These are phyloP conservation scores for Puccinia horiana DNA, from an alignment of 1,284 basidiomycete species.

Conservation along the genomic window DNA sequence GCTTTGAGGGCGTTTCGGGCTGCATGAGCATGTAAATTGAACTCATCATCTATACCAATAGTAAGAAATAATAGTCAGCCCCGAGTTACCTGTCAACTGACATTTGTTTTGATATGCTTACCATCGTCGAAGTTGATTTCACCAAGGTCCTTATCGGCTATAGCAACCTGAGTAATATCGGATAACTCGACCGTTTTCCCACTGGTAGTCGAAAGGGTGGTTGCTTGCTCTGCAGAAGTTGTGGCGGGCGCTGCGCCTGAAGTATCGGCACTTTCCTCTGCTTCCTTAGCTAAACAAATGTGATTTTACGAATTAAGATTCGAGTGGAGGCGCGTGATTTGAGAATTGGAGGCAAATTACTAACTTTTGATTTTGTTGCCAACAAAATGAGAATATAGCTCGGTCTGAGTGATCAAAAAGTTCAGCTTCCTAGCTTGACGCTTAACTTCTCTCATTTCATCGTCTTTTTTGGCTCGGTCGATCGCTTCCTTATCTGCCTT, in stretches of 20 bases:
- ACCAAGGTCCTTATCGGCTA: conserved; percentile 65
- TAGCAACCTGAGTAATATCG: conserved; percentile 67
- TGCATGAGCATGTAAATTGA: conserved; percentile 85
- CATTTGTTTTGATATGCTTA: conserved; percentile 55
- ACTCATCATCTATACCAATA: conserved; percentile 72
- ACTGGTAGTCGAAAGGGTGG: conserved; percentile 54
- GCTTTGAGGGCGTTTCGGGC: conserved; percentile 87
- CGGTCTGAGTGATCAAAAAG: conserved; percentile 98
- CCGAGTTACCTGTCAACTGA: conserved; percentile 4
- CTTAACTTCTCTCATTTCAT: conserved; percentile 93
- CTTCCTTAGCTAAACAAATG: conserved; percentile 72
- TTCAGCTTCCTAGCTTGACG: conserved; percentile 95
- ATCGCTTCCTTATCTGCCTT: conserved; percentile 91
- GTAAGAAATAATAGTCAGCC: neutral
- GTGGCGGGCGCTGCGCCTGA: conserved; percentile 57
- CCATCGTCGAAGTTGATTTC: conserved; percentile 95
- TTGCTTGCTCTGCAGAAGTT: conserved; percentile 58
- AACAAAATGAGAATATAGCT: conserved; percentile 98
- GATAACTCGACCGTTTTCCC: conserved; percentile 60
- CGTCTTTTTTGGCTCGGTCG: conserved; percentile 86
- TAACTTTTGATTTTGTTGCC: conserved; percentile 95
- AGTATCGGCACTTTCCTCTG: conserved; percentile 67
- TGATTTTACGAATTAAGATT: conserved; percentile 49
- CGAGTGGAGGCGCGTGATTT: neutral
- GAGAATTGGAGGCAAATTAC: conserved; percentile 55